Base-by-base conservation (phyloP, 192 early-diverging fungal genomes). In the Coemansia sp. region DNA sequence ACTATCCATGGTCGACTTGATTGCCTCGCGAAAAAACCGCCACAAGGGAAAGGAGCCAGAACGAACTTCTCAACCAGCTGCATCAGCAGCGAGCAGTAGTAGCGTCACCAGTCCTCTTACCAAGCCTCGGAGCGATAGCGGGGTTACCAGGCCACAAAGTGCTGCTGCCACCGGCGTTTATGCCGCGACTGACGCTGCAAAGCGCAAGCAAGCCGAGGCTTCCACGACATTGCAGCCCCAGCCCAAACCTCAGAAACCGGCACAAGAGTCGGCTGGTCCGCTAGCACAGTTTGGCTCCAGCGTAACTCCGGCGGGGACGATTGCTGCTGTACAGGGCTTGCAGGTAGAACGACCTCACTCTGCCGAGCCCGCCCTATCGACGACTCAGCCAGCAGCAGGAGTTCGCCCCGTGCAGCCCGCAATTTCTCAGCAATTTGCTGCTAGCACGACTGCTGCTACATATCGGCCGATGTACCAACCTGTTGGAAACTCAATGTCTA, bases 1-100 rank as follows among this genome's bases (percentile, higher is more conserved):
- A 75, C 70, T 81, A 27, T 70, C 76, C 2, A 84, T 84, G 81
- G 81, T 84, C n/a, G 81, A 84, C 73, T 63, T 84, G 54, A 84
- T 84, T 68, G 81, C 81, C 22, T 84, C 81, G 16, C 81, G 81
- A 65, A 84, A 84, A 55, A 67, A 52, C 60, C 72, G 81, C 3
- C 81, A 78, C 67, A 84, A 84, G 55, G 81, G 81, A 18, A 84
- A 84, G 43, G 81, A 76, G 43, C 73, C 76, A 12, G 81, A 84
- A 22, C 73, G 73, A 63, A 43, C 43, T 54, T 11, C 36, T 22
- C 27, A 44, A 62, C 55, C 59, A 42, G 31, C 49, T 10, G 52
- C 60, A 20, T 33, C 18, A 0, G 38, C 31, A 12, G 42, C 57
- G 0, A 29, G 41, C 24, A 65, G 27, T 46, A 65, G 13, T 46